Evolutionary conservation across 495 filamentous ascomycete species (phyloP), one percentile per base, ranked within the genome.

Genomic region (Trichodelitschia bisporula): DNA sequence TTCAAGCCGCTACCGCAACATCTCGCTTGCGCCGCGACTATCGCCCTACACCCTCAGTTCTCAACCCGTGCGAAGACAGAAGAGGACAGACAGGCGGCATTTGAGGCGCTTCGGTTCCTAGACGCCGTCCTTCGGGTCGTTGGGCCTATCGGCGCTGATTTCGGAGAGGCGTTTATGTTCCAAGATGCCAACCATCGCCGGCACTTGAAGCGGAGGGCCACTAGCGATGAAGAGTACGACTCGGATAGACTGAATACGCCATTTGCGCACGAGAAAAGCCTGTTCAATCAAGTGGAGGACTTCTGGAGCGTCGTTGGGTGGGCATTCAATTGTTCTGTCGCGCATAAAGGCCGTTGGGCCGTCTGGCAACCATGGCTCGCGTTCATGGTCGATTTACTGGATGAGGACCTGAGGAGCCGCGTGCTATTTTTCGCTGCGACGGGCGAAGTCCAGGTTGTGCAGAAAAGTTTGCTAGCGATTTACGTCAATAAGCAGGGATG

Each of bases 291-390:
- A 13, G 77, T 70, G 0, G 66, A 73, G 16, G 77, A 90, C 42
- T 84, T 95, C 37, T 97, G 89, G 78, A 64, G 73, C 24, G 62
- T 74, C 0, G 67, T 84, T 1, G 86, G 86, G 3, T 95, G 86
- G 86, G 71, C 76, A 0, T 90, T 93, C 47, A 83, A 80, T 40
- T 97, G 86, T 51, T 79, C 78, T 11, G 60, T 78, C 2, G 47
- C 59, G 25, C 58, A 83, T 32, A 61, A 60, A 23, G 56, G 54
- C 19, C 51, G 80, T 15, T 97, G 86, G 86, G 63, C 61, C 33
- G 59, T 66, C 41, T 97, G 86, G 86, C 69, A 61, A 35, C 46
- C 66, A 4, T 90, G 79, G 77, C 55, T 93, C 3, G 64, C 70
- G 17, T 71, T 72, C 25, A 75, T 91, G 66, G 47, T 91, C 12